These are phyloP conservation scores for Dendrobium nobile DNA, from an alignment of 106 monocot species.

Conservation along the genomic window DNA sequence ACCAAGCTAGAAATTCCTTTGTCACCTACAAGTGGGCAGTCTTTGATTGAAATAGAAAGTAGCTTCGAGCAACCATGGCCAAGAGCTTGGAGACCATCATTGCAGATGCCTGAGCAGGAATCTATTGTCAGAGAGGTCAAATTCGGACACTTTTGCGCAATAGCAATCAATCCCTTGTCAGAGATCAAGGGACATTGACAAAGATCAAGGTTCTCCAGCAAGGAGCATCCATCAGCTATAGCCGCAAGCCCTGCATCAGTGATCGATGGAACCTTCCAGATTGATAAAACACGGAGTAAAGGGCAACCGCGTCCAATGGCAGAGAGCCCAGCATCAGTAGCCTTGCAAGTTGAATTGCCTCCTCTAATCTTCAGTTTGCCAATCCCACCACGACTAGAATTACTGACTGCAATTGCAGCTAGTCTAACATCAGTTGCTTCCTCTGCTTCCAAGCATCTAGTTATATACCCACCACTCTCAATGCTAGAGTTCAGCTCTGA, in stretches of 20 bases:
- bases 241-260: conserved; percentile 52
- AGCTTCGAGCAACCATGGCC: conserved; percentile 55
- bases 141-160: conserved; percentile 70
- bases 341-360: conserved; percentile 36
- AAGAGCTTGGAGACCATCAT: conserved; percentile 60
- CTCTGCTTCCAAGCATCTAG: conserved; percentile 38
- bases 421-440: conserved; percentile 73
- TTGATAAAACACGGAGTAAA: conserved; percentile 35
- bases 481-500: conserved; percentile 4
- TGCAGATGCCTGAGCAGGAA: conserved; percentile 42
- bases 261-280: conserved; percentile 52
- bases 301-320: conserved; percentile 52
- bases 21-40: conserved; percentile 58
- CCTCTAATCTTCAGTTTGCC: conserved; percentile 39
- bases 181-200: conserved; percentile 52
- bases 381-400: conserved; percentile 34
- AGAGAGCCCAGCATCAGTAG: conserved; percentile 60
- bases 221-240: conserved; percentile 55
- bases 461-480: conserved; percentile 18
- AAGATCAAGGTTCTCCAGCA: conserved; percentile 67
- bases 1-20: conserved; percentile 61
- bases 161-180: conserved; percentile 57
- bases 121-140: conserved; percentile 43
- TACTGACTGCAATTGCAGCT: conserved; percentile 41
- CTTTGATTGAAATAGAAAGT: conserved; percentile 47